A percentile compares a stretch with the other conserved stretches of the same genome.
Conservation (phyloP, 306 rosid genomes). For the Trichosanthes truncata region DNA sequence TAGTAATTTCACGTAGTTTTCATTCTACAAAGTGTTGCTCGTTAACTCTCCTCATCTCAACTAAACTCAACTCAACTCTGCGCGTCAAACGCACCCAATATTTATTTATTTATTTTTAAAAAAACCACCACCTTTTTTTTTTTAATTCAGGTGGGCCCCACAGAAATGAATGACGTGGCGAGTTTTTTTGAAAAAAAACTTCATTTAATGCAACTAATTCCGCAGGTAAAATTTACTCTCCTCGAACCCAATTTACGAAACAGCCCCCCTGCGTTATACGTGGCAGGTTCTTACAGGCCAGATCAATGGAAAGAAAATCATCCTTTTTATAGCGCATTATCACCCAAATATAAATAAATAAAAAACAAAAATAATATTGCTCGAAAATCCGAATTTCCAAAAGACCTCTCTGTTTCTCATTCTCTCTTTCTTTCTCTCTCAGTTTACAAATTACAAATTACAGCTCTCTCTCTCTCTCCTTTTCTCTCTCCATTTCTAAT, state of each 20-base stretch:
- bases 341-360: background rate
- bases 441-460: background rate
- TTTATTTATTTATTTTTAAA: no score
- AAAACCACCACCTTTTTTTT: no score
- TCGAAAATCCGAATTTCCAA: background rate
- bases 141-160: background rate
- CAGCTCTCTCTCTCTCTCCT: slow-evolving; percentile 4
- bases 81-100: no score
- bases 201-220: background rate
- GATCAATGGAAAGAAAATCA: background rate
- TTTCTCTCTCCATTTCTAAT: background rate
- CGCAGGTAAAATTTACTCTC: slow-evolving; percentile 3
- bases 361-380: background rate
- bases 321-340: background rate
- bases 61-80: no score
- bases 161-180: background rate
- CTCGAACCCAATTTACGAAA: slow-evolving; percentile 1
- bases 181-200: background rate
- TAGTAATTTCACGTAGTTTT: no score
- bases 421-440: background rate
- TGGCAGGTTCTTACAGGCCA: background rate
- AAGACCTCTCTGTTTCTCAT: background rate
- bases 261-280: background rate
- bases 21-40: no score
- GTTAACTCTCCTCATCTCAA: no score